Evolutionary conservation across 1,284 basidiomycete genomes (phyloP), one percentile per base, ranked within the genome.

Genomic region (Termitomyces sp.): DNA sequence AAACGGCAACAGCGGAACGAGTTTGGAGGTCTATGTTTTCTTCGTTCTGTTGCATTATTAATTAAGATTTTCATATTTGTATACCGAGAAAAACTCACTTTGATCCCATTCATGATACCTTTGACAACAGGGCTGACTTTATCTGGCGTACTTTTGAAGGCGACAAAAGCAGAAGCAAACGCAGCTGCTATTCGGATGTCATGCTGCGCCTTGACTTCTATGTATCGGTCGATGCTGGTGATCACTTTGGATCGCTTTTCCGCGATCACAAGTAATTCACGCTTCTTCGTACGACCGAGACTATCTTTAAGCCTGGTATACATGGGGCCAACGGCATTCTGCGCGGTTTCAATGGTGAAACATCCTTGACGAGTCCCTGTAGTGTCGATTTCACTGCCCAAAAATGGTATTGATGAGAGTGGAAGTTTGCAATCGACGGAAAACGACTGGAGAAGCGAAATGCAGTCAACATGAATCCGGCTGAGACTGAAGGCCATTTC

Each of bases 121-220:
- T 97, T 93, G 49, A 99, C 94, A 42, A 99, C 86, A 0, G 91
- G 96, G 60, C 93, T 97, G 57, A 99, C 86, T 73, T 98, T 99
- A 57, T 92, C 83, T 0, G 95, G 94, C 34, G 91, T 85, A 34
- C 83, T 82, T 62, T 81, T 79, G 57, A 96, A 82, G 3, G 91
- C 86, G 16, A 99, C 88, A 58, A 96, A 88, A 0, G 96, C 93
- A 2, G 90, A 88, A 10, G 95, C 93, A 60, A 97, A 88, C 0
- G 91, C 84, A 8, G 97, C 92, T 8, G 84, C 86, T 11, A 98
- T 87, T 48, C 94, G 88, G 16, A 86, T 81, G 61, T 98, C 96
- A 65, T 95, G 85, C 62, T 89, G 86, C 28, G 80, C 80, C 74
- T 97, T 98, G 60, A 90, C 80, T 48, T 90, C 85, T 37, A 81